Base-by-base conservation (phyloP, 331 rosid species). In the Malus hybrid region DNA sequence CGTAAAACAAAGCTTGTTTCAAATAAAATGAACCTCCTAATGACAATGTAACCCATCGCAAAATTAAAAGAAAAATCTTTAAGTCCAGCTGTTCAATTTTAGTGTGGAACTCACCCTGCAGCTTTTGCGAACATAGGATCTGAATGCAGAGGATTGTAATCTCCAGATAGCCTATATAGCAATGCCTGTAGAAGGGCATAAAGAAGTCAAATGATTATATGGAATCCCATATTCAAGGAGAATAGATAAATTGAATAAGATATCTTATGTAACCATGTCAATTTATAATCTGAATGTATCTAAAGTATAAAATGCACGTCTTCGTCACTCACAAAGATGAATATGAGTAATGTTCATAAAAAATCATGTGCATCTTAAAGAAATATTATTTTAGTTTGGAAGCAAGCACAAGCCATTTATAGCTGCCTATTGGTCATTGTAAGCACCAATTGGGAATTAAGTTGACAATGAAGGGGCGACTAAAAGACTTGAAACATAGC, bases 71-170 rank as follows among this genome's bases (percentile, higher is more conserved):
- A 14, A 56, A 73, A 52, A 54, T 48, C 24, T 22, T 54, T 3
- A 28, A 72, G 32, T 56, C 39, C 54, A 56, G 74, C 57, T 62
- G 44, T 36, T 29, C 52, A 57, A 63, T 76, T 34, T 44, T 69
- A 67, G 79, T 69, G 73, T 74, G 82, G 79, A 73, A 90, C 93
- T 59, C 70, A 95, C 99, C 99, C 97, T 7, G 97, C 97, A 89
- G 79, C 81, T 84, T 89, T 90, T 28, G 97, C 97, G 65, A 95
- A 11, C 74, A 65, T 59, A 48, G 97, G 97, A 85, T 92, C 99
- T 29, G 99, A 92, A 85, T 95, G 99, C 73, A 95, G 89, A 80
- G 96, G 99, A 74, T 92, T 95, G 75, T 92, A 81, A 79, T 95
- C 97, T 69, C 99, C 99, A 6, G 97, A 88, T 68, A 95, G 80